Conservation (phyloP, 164 flowering plant species). For the Platanus orientalis region DNA sequence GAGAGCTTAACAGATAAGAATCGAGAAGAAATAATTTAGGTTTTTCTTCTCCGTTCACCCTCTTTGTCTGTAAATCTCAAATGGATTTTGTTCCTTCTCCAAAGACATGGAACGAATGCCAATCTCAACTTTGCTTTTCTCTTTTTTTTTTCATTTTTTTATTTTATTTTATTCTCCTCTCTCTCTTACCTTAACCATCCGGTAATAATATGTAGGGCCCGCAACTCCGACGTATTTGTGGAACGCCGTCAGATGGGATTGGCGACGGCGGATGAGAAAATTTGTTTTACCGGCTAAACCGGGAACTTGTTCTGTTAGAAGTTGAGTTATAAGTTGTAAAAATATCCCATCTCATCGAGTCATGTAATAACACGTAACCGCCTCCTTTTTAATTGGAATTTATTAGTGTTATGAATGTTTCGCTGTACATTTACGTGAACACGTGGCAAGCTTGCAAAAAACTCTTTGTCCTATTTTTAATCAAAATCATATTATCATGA, state of each 20-base stretch:
- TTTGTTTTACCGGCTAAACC: not conserved
- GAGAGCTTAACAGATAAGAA: not conserved
- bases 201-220: conserved; percentile 1
- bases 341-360: no score
- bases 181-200: not conserved
- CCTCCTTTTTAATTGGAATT: no score
- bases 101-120: not conserved
- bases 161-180: no score
- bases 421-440: no score
- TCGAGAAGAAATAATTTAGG: conserved; percentile 1
- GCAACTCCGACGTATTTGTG: not conserved
- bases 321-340: no score
- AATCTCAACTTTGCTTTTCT: not conserved
- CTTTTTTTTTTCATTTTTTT: not conserved
- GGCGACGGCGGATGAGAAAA: not conserved
- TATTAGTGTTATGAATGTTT: no score
- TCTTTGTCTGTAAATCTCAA: conserved; percentile 3
- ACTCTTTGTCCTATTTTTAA: no score
- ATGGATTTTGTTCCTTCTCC: not conserved
- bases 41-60: conserved; percentile 10
- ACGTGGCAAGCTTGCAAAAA: no score
- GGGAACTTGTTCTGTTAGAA: not conserved
- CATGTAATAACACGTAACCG: no score
- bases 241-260: conserved; percentile 4
- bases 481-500: no score